Evolutionary conservation across 306 rosid genomes (phyloP), one percentile per base, ranked within the genome.

Genomic region (Cicer cuneatum): DNA sequence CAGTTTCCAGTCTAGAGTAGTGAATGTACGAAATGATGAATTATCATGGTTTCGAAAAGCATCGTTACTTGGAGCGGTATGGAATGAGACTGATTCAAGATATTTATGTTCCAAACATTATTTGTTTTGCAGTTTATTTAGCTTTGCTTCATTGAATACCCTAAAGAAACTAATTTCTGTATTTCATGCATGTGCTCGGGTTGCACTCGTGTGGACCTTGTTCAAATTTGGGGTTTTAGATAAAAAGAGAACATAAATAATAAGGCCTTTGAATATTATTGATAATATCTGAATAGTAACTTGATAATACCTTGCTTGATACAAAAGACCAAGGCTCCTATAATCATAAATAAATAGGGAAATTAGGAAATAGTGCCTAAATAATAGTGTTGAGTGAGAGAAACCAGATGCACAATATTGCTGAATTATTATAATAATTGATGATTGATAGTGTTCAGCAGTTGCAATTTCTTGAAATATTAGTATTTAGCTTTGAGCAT

Each of bases 1-100:
- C 78, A 94, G 98, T 90, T 94, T 94, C 87, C 88, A 90, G 80
- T 86, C 95, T 38, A 94, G 86, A 83, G 90, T 94, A 51, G 82
- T 53, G 75, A 46, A 49, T 82, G 90, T 82, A 33, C 87, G 98
- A 73, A 73, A 71, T 79, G 97, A 90, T 15, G 98, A 94, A 79
- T 76, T 94, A 81, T 83, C 88, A 54, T 94, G 97, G 97, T 94
- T 91, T 76, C 87, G 91, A 10, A 90, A 85, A 78, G 95, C 95
- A 47, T 88, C 88, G 69, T 86, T 88, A 66, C 88, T 92, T 54
- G 95, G 77, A 78, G 98, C 98, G 95, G 98, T 94, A 94, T 48
- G 87, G 4, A 79, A 14, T 59, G 29, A 64, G 72, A 56, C 53
- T 39, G 35, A 58, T 70, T 80, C 19, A 65, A 64, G 46, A 74